Percentiles rank a stretch among this genome's conserved stretches.
Conservation (phyloP, 2,329 filamentous ascomycete genomes). For the Diplodia intermedia region DNA sequence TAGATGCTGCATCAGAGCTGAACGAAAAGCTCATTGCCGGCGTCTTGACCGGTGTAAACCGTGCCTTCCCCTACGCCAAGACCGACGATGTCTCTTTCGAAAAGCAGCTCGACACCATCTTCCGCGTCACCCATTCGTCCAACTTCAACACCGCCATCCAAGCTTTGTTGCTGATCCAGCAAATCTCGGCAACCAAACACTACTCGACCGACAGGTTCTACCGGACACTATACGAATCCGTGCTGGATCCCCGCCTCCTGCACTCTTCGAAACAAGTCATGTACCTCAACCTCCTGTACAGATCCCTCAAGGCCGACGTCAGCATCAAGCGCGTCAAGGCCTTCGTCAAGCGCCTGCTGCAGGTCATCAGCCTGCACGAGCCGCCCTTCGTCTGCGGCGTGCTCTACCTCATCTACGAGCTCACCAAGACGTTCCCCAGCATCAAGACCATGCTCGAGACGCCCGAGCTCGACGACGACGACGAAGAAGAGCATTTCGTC, state of each 20-base stretch:
- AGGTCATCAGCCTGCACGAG: conserved; percentile 86
- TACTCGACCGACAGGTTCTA: conserved; percentile 91
- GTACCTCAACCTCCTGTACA: conserved; percentile 90
- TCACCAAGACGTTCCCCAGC: conserved; percentile 80
- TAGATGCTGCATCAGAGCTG: conserved; percentile 65
- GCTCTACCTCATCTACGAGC: conserved; percentile 85
- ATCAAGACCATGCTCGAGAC: conserved; percentile 72
- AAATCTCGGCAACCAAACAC: conserved; percentile 81
- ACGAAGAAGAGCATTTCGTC: conserved; percentile 74
- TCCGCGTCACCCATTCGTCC: conserved; percentile 93
- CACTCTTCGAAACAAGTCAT: conserved; percentile 94
- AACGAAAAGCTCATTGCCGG: conserved; percentile 92
- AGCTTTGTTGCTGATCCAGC: conserved; percentile 92
- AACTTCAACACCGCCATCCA: conserved; percentile 99
- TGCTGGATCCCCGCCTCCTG: conserved; percentile 86
- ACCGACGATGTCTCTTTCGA: conserved; percentile 80
- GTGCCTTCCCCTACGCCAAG: conserved; percentile 90
- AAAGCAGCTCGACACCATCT: conserved; percentile 89
- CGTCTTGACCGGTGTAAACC: conserved; percentile 91
- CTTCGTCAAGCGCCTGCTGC: conserved; percentile 91
- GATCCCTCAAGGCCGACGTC: conserved; percentile 86
- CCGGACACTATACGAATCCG: conserved; percentile 90
- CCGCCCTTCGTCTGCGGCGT: conserved; percentile 91
- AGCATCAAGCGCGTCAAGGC: conserved; percentile 92
- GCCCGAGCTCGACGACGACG: conserved; percentile 78